Conservation (phyloP, 2,329 filamentous ascomycete genomes). For the Ophiosphaerella narmari region DNA sequence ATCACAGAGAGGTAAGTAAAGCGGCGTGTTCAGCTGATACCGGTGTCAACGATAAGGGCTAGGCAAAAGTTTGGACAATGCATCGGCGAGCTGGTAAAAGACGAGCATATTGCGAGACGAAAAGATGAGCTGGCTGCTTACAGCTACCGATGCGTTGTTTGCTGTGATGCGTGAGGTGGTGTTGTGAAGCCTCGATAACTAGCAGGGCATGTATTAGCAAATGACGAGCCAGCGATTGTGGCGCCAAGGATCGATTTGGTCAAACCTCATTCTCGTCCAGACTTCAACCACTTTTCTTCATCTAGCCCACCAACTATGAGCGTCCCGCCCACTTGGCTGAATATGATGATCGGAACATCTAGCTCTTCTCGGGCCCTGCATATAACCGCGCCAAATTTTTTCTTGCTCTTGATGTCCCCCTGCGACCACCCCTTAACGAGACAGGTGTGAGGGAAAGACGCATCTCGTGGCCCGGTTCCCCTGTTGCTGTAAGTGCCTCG, state of each 20-base stretch:
- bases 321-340: conserved; percentile 10
- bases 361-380: conserved; percentile 11
- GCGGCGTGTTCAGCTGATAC: conserved; percentile 8
- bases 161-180: neutral
- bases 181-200: neutral
- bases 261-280: conserved; percentile 7
- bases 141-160: neutral
- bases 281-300: conserved; percentile 3
- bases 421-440: conserved; percentile 7
- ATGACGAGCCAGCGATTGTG: too few species aligned
- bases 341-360: conserved; percentile 1
- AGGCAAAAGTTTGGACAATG: neutral
- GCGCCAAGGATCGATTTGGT: conserved; percentile 6
- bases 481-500: neutral
- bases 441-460: conserved; percentile 5
- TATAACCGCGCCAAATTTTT: neutral
- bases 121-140: too few species aligned
- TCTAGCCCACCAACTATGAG: conserved; percentile 10
- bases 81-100: neutral
- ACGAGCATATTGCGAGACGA: neutral
- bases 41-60: neutral
- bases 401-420: conserved; percentile 12
- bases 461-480: neutral
- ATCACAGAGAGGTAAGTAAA: conserved; percentile 16
- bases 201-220: too few species aligned